Evolutionary conservation across 257 asterid genomes (phyloP).

Genomic region (Rhazya stricta): DNA sequence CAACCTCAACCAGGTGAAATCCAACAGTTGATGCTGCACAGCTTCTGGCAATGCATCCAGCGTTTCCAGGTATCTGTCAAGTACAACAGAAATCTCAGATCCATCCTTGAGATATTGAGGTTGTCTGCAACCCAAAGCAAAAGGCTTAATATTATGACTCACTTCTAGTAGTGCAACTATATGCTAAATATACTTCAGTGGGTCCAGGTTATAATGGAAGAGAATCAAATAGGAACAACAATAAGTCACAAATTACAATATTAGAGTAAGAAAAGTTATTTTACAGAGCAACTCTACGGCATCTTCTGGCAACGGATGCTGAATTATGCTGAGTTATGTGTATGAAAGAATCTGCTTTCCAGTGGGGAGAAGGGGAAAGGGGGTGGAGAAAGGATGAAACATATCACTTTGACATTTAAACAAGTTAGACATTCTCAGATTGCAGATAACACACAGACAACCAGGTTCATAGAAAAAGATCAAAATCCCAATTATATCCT

Average conservation of each 20-base stretch:
- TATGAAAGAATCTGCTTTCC: background rate
- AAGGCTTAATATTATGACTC: background rate
- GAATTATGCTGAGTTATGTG: background rate
- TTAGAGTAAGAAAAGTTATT: background rate
- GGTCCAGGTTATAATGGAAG: background rate
- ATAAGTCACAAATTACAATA: background rate
- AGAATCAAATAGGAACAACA: background rate
- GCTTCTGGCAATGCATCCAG: conserved; percentile 91
- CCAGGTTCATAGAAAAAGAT: background rate
- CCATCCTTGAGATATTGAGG: conserved; percentile 16
- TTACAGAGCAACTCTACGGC: background rate
- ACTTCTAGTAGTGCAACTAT: background rate
- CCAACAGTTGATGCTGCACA: conserved; percentile 97
- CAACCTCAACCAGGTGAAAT: conserved; percentile 82
- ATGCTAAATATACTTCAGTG: background rate
- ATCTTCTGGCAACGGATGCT: background rate
- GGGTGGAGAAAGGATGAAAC: background rate
- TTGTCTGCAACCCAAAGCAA: conserved; percentile 20
- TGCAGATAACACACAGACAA: background rate
- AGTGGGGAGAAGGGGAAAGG: background rate
- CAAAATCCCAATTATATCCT: background rate
- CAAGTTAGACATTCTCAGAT: background rate
- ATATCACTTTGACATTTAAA: background rate
- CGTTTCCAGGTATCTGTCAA: conserved; percentile 88
- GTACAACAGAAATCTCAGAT: conserved; percentile 27